Evolutionary conservation across 2,329 filamentous ascomycete genomes (phyloP).

Genomic region (Cyphellophora attinorum): DNA sequence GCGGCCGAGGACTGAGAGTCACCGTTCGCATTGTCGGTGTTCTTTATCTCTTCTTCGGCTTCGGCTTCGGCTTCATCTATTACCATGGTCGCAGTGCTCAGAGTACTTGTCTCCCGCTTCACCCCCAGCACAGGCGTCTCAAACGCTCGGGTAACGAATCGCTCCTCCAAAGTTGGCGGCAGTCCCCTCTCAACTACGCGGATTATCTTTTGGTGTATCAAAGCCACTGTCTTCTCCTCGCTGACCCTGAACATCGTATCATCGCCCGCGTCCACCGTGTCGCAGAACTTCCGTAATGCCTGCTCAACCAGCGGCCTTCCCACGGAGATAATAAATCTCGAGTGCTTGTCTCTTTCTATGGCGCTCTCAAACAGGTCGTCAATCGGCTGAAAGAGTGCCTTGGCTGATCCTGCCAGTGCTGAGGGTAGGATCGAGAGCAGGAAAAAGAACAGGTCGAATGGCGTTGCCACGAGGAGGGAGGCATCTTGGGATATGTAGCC

Average conservation of each 20-base stretch:
- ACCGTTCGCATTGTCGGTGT: conserved; percentile 11
- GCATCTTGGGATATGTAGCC: conserved; percentile 57
- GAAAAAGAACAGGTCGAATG: conserved; percentile 76
- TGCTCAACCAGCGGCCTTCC: conserved; percentile 43
- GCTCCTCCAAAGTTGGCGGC: conserved; percentile 74
- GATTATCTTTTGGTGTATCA: conserved; percentile 62
- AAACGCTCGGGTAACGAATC: conserved; percentile 66
- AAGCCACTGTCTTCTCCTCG: conserved; percentile 56
- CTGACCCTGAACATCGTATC: conserved; percentile 79
- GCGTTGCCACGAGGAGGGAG: conserved; percentile 74
- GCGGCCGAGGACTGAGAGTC: conserved; percentile 20
- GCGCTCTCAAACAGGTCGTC: conserved; percentile 40
- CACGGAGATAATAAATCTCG: conserved; percentile 31
- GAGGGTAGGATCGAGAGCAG: conserved; percentile 61
- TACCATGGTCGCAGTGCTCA: too few relatives aligned
- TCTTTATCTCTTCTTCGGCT: conserved; percentile 21
- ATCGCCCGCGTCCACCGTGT: conserved; percentile 71
- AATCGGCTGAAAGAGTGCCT: conserved; percentile 35
- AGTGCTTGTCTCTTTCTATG: conserved; percentile 29
- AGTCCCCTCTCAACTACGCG: conserved; percentile 56
- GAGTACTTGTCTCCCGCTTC: conserved; percentile 44
- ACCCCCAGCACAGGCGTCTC: conserved; percentile 66
- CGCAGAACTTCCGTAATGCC: conserved; percentile 64
- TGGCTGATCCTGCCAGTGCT: conserved; percentile 31
- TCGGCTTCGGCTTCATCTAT: conserved; percentile 18